Evolutionary conservation across 306 rosid genomes (phyloP).

Genomic region (Acacia melanoxylon): DNA sequence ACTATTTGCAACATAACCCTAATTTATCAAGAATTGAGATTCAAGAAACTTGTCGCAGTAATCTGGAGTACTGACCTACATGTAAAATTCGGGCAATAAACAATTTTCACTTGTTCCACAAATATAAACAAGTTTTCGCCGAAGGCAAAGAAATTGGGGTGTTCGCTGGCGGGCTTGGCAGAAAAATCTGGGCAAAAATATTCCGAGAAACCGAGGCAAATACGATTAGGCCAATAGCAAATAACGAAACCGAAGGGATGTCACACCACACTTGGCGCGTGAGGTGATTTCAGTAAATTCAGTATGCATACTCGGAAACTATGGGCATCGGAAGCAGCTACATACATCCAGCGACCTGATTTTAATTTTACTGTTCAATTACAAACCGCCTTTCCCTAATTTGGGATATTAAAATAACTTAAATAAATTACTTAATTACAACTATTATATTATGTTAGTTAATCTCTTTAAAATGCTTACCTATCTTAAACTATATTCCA

Average conservation of each 20-base stretch:
- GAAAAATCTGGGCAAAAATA: background rate
- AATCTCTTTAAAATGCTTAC: no score
- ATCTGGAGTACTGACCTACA: conserved; percentile 2
- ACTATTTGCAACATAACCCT: conserved; percentile 27
- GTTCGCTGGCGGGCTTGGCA: background rate
- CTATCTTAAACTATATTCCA: no score
- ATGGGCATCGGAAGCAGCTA: background rate
- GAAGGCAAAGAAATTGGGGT: background rate
- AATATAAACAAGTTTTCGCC: background rate
- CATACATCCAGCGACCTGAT: background rate
- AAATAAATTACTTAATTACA: no score
- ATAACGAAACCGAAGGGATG: background rate
- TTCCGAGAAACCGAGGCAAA: conserved; percentile 6
- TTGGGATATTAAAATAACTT: no score
- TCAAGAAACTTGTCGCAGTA: background rate
- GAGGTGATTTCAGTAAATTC: background rate
- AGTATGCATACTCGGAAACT: background rate
- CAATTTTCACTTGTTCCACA: background rate
- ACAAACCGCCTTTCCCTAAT: no score
- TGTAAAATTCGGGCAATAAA: background rate
- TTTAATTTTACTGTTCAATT: no score
- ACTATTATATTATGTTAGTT: no score
- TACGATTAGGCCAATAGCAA: background rate
- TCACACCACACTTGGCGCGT: background rate
- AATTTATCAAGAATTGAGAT: conserved; percentile 4